Conservation (phyloP, 176 grass and related monocot species). For the Zizania latifolia region DNA sequence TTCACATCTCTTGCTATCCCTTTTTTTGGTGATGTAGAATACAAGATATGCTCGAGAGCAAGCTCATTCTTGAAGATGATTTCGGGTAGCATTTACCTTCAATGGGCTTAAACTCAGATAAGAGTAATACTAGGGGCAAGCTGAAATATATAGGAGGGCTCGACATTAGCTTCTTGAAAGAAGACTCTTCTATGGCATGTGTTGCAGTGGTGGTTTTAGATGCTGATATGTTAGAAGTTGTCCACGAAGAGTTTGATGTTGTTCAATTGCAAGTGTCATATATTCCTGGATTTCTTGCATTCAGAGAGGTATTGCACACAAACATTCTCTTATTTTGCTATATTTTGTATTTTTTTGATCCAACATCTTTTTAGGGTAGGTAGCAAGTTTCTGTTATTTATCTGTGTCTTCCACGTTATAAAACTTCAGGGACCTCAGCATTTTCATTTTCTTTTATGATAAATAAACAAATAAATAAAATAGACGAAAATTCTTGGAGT, state of each 20-base stretch:
- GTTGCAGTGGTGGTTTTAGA: conserved; percentile 67
- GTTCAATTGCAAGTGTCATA: conserved; percentile 68
- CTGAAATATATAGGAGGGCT: conserved; percentile 69
- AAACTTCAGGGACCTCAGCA: neutral
- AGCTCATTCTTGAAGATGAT: conserved; percentile 54
- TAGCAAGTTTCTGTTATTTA: neutral
- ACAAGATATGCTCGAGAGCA: conserved; percentile 71
- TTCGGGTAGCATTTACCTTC: conserved; percentile 55
- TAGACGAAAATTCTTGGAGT: neutral
- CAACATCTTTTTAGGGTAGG: neutral
- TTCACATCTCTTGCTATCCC: neutral
- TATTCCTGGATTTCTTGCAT: conserved; percentile 90
- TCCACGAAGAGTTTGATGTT: conserved; percentile 76
- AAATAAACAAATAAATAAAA: neutral
- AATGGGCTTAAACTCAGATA: conserved; percentile 15
- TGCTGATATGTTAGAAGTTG: conserved; percentile 50
- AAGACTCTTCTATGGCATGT: conserved; percentile 68
- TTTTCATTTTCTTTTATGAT: neutral
- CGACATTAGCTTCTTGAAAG: conserved; percentile 88
- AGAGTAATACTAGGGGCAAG: neutral
- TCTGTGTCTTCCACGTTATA: neutral
- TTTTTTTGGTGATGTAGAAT: conserved; percentile 35
- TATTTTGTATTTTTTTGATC: neutral
- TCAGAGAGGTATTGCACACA: conserved; percentile 58
- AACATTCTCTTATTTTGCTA: neutral